Conservation (phyloP, 1,284 basidiomycete genomes). For the Hypsizygus ulmarius region DNA sequence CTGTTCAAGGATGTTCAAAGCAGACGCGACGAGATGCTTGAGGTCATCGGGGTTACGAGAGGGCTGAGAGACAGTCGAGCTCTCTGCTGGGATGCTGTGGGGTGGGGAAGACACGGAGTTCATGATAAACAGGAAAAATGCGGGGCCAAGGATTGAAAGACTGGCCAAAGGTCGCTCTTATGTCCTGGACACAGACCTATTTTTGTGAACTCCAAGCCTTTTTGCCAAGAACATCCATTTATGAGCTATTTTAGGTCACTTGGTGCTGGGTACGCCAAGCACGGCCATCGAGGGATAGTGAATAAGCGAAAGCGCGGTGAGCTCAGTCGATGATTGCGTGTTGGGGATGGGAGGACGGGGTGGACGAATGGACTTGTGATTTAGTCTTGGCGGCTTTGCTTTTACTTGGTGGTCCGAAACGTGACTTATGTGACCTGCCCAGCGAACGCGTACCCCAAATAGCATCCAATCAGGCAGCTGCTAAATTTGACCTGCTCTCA, state of each 20-base stretch:
- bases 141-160: slow-evolving; percentile 37
- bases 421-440: slow-evolving; percentile 18
- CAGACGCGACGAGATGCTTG: slow-evolving; percentile 30
- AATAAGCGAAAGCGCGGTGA: neutral
- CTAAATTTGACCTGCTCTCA: slow-evolving; percentile 26
- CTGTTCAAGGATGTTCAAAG: slow-evolving; percentile 37
- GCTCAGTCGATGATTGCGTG: neutral
- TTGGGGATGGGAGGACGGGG: neutral
- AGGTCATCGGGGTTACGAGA: slow-evolving; percentile 24
- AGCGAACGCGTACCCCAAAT: slow-evolving; percentile 27
- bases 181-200: slow-evolving; percentile 39
- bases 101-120: slow-evolving; percentile 29
- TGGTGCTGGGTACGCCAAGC: slow-evolving; percentile 9
- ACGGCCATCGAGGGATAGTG: neutral
- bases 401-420: slow-evolving; percentile 8
- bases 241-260: slow-evolving; percentile 36
- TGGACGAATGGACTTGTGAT: neutral
- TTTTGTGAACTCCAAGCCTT: slow-evolving; percentile 43
- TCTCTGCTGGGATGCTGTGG: slow-evolving; percentile 7
- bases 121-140: slow-evolving; percentile 30
- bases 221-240: slow-evolving; percentile 39
- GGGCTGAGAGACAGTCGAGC: slow-evolving; percentile 17
- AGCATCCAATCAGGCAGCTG: slow-evolving; percentile 29
- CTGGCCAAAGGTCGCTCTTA: slow-evolving; percentile 39
- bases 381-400: slow-evolving; percentile 19